These are phyloP conservation scores for Yamadazyma phyllophila DNA, from an alignment of 805 yeast species.

Conservation along the genomic window DNA sequence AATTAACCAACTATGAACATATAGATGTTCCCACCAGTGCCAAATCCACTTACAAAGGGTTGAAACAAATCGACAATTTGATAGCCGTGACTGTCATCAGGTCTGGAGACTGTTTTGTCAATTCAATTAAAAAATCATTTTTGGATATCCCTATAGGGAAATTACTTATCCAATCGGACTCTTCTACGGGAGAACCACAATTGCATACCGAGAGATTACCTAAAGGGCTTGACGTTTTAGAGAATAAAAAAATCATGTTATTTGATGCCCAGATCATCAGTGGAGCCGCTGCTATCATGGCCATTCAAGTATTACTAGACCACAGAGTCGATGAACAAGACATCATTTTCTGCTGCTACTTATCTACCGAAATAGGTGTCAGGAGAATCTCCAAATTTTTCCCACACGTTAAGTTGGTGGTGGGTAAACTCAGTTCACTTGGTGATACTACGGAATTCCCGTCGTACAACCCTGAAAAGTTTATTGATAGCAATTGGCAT, in stretches of 20 bases:
- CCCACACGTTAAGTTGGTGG: conserved; percentile 63
- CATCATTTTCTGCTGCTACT: conserved; percentile 66
- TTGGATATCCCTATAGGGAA: conserved; percentile 83
- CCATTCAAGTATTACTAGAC: conserved; percentile 80
- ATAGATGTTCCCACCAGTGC: conserved; percentile 27
- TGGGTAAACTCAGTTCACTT: conserved; percentile 59
- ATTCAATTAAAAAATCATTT: conserved; percentile 68
- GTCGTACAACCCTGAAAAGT: conserved; percentile 35
- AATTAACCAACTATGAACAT: conserved; percentile 38
- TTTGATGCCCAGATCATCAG: conserved; percentile 87
- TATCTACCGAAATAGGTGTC: conserved; percentile 78
- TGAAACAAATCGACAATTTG: conserved; percentile 50
- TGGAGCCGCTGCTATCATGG: conserved; percentile 95
- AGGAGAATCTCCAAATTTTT: conserved; percentile 73
- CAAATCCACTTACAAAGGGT: conserved; percentile 24
- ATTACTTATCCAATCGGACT: conserved; percentile 81
- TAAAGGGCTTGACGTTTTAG: conserved; percentile 13
- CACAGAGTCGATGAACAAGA: conserved; percentile 64
- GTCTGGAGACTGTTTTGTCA: conserved; percentile 91
- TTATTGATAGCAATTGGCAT: conserved; percentile 54
- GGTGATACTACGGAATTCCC: conserved; percentile 18
- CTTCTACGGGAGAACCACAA: conserved; percentile 91
- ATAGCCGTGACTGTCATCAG: conserved; percentile 79
- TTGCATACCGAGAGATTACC: conserved; percentile 82
- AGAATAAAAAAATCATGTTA: conserved; percentile 51